These are phyloP conservation scores for Suillus americanus DNA, from an alignment of 768 basidiomycete genomes.

Conservation along the genomic window DNA sequence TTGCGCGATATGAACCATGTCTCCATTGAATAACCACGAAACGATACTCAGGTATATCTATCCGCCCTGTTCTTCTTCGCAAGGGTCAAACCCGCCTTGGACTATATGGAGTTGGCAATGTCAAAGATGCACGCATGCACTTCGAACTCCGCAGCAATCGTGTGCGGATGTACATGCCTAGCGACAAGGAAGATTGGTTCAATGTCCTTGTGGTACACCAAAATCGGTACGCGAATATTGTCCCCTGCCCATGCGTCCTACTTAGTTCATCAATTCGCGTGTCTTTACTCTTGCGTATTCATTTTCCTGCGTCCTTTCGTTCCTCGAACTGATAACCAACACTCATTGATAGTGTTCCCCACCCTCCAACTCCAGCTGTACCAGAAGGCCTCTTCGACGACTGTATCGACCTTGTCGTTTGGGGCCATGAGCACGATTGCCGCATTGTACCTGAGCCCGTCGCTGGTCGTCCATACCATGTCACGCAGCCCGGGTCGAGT, in stretches of 20 bases:
- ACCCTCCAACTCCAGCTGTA: conserved; percentile 91
- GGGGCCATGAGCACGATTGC: conserved; percentile 99
- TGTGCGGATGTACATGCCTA: conserved; percentile 95
- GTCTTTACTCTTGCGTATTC: neutral
- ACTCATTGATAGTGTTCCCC: conserved; percentile 67
- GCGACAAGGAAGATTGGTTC: conserved; percentile 91
- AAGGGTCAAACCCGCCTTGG: conserved; percentile 89
- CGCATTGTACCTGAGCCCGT: conserved; percentile 89
- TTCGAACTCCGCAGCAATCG: conserved; percentile 92
- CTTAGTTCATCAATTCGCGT: neutral
- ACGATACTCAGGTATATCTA: conserved; percentile 68
- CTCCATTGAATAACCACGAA: conserved; percentile 35
- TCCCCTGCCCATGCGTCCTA: neutral
- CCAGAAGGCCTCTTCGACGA: conserved; percentile 98
- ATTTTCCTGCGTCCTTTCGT: neutral
- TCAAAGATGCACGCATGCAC: conserved; percentile 96
- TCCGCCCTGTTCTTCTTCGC: conserved; percentile 86
- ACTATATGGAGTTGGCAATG: conserved; percentile 93
- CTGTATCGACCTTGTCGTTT: conserved; percentile 87
- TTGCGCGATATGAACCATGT: neutral
- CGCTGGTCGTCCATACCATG: conserved; percentile 86
- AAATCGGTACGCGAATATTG: conserved; percentile 64
- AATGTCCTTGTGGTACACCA: conserved; percentile 93
- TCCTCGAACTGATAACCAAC: neutral
- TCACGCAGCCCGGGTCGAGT: conserved; percentile 93